phyloP scores from a whole-genome alignment of 495 filamentous ascomycete genomes.

The Letharia columbiana region DNA sequence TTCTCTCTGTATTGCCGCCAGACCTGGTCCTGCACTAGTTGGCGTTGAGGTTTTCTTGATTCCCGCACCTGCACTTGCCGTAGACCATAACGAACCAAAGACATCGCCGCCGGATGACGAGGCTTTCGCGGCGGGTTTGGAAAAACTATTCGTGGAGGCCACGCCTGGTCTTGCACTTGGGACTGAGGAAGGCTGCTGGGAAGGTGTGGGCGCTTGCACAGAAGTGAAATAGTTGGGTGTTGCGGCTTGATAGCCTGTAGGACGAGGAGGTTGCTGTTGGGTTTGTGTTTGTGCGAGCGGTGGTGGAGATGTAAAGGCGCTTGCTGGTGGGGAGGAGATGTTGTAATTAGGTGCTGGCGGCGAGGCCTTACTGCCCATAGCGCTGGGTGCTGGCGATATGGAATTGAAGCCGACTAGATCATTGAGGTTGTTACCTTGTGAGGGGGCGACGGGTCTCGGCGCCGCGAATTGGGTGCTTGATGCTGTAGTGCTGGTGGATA shows the following conservation, averaged over 20 bases:
- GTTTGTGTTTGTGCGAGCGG: slow-evolving; percentile 32
- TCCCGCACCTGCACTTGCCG: slow-evolving; percentile 64
- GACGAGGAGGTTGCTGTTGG: slow-evolving; percentile 38
- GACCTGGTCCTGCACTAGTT: slow-evolving; percentile 58
- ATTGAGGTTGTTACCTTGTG: slow-evolving; percentile 69
- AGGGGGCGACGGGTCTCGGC: slow-evolving; percentile 72
- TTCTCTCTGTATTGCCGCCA: slow-evolving; percentile 91
- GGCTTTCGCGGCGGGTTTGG: slow-evolving; percentile 40
- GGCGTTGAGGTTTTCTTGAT: slow-evolving; percentile 53
- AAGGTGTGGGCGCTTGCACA: slow-evolving; percentile 42
- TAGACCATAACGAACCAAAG: slow-evolving; percentile 78
- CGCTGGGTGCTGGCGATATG: slow-evolving; percentile 58
- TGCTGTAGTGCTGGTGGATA: slow-evolving; percentile 53
- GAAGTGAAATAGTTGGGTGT: slow-evolving; percentile 94
- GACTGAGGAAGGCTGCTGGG: slow-evolving; percentile 26
- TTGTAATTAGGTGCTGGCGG: slow-evolving; percentile 45
- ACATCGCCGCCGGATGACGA: slow-evolving; percentile 65
- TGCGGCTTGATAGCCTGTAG: slow-evolving; percentile 63
- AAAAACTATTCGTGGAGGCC: slow-evolving; percentile 26
- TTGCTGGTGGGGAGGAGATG: slow-evolving; percentile 37
- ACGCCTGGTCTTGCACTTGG: slow-evolving; percentile 27
- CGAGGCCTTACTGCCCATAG: slow-evolving; percentile 39
- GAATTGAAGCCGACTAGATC: slow-evolving; percentile 74
- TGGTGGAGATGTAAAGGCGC: slow-evolving; percentile 42
- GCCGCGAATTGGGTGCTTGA: slow-evolving; percentile 64